Conservation (phyloP, 768 basidiomycete species). For the Mycena chlorophos region DNA sequence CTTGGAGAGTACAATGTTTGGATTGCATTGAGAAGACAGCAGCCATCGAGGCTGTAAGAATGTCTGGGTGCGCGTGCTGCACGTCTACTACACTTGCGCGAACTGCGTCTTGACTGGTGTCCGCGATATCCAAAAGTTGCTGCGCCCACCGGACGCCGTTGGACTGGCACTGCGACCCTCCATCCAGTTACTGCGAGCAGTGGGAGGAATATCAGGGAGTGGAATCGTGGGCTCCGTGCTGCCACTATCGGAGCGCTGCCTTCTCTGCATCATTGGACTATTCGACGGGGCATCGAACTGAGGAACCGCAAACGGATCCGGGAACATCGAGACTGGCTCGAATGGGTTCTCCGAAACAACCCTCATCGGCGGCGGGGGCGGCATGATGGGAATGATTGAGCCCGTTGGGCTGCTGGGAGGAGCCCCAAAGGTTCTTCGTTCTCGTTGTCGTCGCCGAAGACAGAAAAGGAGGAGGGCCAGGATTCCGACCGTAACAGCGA, state of each 20-base stretch:
- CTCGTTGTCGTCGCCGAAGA: constrained; percentile 12
- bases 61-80: neutral
- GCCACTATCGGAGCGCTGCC: constrained; percentile 12
- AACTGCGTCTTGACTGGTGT: constrained; percentile 12
- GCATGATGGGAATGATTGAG: constrained; percentile 22
- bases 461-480: constrained; percentile 5
- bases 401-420: neutral
- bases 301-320: neutral
- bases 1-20: neutral
- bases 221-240: constrained; percentile 12
- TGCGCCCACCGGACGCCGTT: neutral
- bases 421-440: neutral
- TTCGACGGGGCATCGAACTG: constrained; percentile 1
- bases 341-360: constrained; percentile 12
- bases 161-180: constrained; percentile 11
- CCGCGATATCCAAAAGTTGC: constrained; percentile 16
- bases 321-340: neutral
- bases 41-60: neutral
- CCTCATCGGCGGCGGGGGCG: constrained; percentile 16
- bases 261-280: constrained; percentile 18
- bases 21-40: neutral
- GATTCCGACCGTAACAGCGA: neutral
- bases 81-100: constrained; percentile 6
- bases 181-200: neutral
- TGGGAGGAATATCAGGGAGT: constrained; percentile 13